phyloP scores from a whole-genome alignment of 176 grass and related monocot species.

The Hyparrhenia diplandra region DNA sequence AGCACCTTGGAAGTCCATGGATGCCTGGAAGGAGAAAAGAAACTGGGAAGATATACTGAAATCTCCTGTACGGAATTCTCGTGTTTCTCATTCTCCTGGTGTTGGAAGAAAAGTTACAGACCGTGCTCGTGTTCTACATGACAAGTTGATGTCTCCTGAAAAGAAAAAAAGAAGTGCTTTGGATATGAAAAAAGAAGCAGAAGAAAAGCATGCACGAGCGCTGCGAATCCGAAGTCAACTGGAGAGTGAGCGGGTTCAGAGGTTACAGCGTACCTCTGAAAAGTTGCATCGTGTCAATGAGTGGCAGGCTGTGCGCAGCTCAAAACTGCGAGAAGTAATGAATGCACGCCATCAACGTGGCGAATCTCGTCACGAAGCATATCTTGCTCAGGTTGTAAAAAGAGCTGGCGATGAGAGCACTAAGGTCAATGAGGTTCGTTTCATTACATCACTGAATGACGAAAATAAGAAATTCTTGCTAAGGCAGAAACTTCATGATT shows the following conservation, averaged over 20 bases:
- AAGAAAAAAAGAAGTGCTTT: constrained; percentile 97
- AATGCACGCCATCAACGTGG: constrained; percentile 89
- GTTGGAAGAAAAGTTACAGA: constrained; percentile 78
- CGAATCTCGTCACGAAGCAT: constrained; percentile 88
- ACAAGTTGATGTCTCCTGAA: constrained; percentile 98
- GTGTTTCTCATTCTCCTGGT: constrained; percentile 76
- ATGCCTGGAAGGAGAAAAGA: constrained; percentile 99
- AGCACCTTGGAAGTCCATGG: constrained; percentile 74
- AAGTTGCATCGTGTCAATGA: constrained; percentile 96
- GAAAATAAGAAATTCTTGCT: constrained; percentile 96
- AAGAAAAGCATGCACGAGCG: constrained; percentile 94
- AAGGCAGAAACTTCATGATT: constrained; percentile 91
- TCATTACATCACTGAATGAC: constrained; percentile 97
- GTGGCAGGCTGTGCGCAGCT: constrained; percentile 91
- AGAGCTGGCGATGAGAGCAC: constrained; percentile 96
- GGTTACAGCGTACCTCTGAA: constrained; percentile 92
- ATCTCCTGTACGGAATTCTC: constrained; percentile 70
- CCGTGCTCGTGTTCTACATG: constrained; percentile 82
- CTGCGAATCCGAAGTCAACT: constrained; percentile 95
- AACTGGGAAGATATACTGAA: constrained; percentile 99
- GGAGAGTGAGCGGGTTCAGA: constrained; percentile 95
- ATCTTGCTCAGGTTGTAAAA: constrained; percentile 89
- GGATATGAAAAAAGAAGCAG: constrained; percentile 91
- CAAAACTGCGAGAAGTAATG: constrained; percentile 93
- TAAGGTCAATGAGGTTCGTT: constrained; percentile 99